Evolutionary conservation across 202 grass and related monocot species (phyloP), one percentile per base, ranked within the genome.

Genomic region (Musa balbisiana): DNA sequence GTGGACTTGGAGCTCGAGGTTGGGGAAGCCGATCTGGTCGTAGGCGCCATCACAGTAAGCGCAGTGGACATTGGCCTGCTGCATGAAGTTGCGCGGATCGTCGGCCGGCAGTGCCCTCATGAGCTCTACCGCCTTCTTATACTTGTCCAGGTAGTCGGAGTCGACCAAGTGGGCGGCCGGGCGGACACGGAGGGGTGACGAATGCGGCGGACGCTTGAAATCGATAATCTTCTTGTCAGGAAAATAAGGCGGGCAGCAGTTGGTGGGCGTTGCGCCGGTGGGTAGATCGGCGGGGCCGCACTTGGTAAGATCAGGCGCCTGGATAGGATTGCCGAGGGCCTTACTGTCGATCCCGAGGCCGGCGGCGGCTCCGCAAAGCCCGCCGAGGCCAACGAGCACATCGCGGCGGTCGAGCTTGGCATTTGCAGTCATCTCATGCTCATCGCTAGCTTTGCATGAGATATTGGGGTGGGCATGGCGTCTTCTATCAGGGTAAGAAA

Each of bases 211-310:
- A 3, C 1, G 64, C 12, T 29, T 33, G 64, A 67, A 67, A 19
- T 67, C 25, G 14, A 11, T 16, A 0, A 33, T 43, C 15, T 12
- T 9, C 3, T 15, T 16, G 64, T 10, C 11, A 3, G 11, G 33
- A 43, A 43, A 43, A 43, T 43, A 16, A 0, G 84, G 84, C 3
- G 86, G 82, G 52, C 89, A 92, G 82, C 89, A 92, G 52, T 63
- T 21, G 26, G 20, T 62, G 14, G 29, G 27, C 3, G 69, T 52
- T 26, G 9, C 26, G 26, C 17, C 54, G 9, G 29, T 2, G 0
- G 55, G 55, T 1, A 49, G 29, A 8, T 21, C 16, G 10, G 55
- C 55, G 10, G 73, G 17, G 27, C 55, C 26, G 26, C 55, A 60
- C 16, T 24, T 20, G 0, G 55, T 27, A 19, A 75, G 17, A 1